A percentile compares a stretch with the other conserved stretches of the same genome.
Conservation (phyloP, 2,329 filamentous ascomycete genomes). For the Cladosporium colombiae region DNA sequence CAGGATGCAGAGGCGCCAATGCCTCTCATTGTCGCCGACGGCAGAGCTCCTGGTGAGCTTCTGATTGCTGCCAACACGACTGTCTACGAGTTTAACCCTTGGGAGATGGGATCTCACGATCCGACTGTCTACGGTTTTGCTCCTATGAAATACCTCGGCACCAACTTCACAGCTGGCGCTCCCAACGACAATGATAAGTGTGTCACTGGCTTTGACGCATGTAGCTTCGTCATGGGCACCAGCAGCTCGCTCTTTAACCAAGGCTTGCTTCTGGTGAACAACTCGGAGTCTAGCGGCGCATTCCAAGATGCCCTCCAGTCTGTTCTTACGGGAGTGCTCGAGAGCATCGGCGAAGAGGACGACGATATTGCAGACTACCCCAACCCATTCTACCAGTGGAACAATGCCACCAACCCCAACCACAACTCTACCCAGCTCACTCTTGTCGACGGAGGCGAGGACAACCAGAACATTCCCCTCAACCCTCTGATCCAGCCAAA, state of each 20-base stretch:
- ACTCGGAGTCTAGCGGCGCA: conserved; percentile 43
- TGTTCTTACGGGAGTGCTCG: conserved; percentile 56
- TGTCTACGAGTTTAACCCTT: conserved; percentile 76
- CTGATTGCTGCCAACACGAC: conserved; percentile 71
- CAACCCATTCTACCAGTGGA: conserved; percentile 73
- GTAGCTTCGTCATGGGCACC: conserved; percentile 82
- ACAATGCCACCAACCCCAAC: conserved; percentile 60
- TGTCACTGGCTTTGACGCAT: conserved; percentile 78
- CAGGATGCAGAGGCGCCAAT: conserved; percentile 64
- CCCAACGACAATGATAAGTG: conserved; percentile 62
- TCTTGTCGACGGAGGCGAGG: conserved; percentile 76
- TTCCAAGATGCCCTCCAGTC: conserved; percentile 49
- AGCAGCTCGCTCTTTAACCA: conserved; percentile 83
- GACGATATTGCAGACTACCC: conserved; percentile 77
- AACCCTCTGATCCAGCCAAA: conserved; percentile 73
- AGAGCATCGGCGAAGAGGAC: conserved; percentile 57
- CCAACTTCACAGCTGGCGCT: conserved; percentile 66
- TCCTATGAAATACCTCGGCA: conserved; percentile 70
- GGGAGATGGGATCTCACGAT: conserved; percentile 76
- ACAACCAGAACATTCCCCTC: conserved; percentile 76
- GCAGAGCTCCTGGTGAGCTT: conserved; percentile 61
- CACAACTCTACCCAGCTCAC: conserved; percentile 59
- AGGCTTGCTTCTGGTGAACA: conserved; percentile 66
- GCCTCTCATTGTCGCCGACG: conserved; percentile 72
- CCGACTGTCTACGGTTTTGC: conserved; percentile 71